Evolutionary conservation across 805 yeast genomes (phyloP), one percentile per base, ranked within the genome.

Genomic region (Danielozyma ontarioensis): DNA sequence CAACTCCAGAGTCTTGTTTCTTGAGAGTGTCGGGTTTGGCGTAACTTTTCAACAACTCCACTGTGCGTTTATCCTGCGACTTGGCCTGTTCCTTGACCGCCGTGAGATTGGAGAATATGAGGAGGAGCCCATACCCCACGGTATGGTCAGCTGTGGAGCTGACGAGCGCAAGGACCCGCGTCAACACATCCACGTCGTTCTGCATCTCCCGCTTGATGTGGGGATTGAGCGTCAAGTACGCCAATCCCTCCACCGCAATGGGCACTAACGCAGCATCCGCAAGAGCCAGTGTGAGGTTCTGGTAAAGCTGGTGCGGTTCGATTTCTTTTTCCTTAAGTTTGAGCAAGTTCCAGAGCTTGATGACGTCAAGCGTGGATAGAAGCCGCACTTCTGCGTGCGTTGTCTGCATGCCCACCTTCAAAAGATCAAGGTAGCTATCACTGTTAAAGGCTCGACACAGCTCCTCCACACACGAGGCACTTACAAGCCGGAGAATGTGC

Each of bases 341-440:
- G 0, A 72, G 53, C 35, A 70, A 64, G 32, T 70, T 68, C 83
- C 83, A 78, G 2, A 76, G 53, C 49, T 80, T 80, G 5, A 76
- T 55, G n/a, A 76, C 45, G 3, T 72, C 70, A 25, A 77, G 46
- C 0, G 72, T 61, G 0, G 78, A 57, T 10, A 65, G 46, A 6
- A 63, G 32, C 32, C 54, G 54, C n/a, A 59, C 42, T 14, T 51
- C 48, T 0, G 35, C 11, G 13, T 31, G 13, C 19, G 31, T 27
- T 17, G 25, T 34, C 4, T 34, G 36, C 8, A 68, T 36, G 0
- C 72, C 68, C 25, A 53, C 49, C 14, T 69, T 52, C 15, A 78
- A 48, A 0, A 72, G 44, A 4, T 54, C 47, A 24, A 66, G 38
- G 50, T 72, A 79, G 29, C 64, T 59, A 14, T 64, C 59, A 1